Conservation (phyloP, 108 stramenopile genomes). For the Pseudonitzschia multistriata region DNA sequence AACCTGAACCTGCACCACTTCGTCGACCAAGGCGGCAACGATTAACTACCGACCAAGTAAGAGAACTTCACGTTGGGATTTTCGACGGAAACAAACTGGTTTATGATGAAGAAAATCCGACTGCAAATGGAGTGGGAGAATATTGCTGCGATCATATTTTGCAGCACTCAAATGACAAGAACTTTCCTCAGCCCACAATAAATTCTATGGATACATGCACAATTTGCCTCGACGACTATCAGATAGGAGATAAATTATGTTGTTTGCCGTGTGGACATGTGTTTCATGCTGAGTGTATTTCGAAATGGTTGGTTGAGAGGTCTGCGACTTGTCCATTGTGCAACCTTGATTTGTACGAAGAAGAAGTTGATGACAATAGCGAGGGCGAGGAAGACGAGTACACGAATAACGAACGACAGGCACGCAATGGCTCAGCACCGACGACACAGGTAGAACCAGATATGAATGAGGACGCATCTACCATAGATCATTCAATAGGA, state of each 20-base stretch:
- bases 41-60: slow-evolving; percentile 36
- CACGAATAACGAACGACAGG: background rate
- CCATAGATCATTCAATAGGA: background rate
- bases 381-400: background rate
- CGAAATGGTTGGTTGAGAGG: slow-evolving; percentile 65
- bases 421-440: background rate
- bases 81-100: slow-evolving; percentile 12
- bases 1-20: slow-evolving; percentile 14
- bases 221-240: slow-evolving; percentile 78
- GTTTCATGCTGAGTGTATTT: slow-evolving; percentile 68
- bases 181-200: background rate
- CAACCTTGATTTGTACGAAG: slow-evolving; percentile 47
- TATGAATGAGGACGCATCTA: background rate
- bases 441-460: background rate
- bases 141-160: background rate
- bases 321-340: slow-evolving; percentile 56
- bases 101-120: background rate
- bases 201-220: slow-evolving; percentile 35
- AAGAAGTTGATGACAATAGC: slow-evolving; percentile 26
- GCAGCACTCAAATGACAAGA: background rate
- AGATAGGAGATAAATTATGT: slow-evolving; percentile 45
- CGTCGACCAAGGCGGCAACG: slow-evolving; percentile 28
- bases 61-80: slow-evolving; percentile 17
- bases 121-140: no score
- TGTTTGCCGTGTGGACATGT: slow-evolving; percentile 64